Percentiles rank a stretch among this genome's conserved stretches.
These are phyloP conservation scores for Leccinum barrowsii DNA, from an alignment of 768 basidiomycete genomes.

Conservation along the genomic window DNA sequence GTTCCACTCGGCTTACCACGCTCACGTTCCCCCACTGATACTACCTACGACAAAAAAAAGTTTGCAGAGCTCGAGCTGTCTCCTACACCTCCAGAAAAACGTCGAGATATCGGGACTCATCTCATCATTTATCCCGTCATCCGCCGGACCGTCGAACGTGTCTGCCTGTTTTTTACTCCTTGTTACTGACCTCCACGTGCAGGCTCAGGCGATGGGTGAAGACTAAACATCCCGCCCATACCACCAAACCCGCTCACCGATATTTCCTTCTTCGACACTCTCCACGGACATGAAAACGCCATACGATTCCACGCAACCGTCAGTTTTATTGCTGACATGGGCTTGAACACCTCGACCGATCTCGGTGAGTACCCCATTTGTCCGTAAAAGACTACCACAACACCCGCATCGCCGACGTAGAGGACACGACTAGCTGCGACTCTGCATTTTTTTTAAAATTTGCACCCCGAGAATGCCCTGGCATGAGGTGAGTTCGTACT, in stretches of 20 bases:
- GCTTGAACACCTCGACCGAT: too few species aligned
- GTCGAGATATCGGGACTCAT: conserved; percentile 96
- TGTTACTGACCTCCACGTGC: conserved; percentile 10
- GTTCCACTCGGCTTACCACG: background rate
- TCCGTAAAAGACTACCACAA: conserved; percentile 93
- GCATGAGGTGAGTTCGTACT: conserved; percentile 72
- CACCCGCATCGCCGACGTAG: conserved; percentile 80
- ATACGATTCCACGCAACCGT: too few species aligned
- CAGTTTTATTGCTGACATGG: too few species aligned
- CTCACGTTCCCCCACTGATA: background rate
- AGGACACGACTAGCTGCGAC: conserved; percentile 72
- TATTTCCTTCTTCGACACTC: conserved; percentile 85
- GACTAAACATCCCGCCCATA: conserved; percentile 72
- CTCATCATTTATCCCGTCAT: conserved; percentile 89
- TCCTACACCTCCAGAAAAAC: conserved; percentile 95
- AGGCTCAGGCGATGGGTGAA: conserved; percentile 45
- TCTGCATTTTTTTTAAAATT: conserved; percentile 57
- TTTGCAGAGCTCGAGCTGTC: conserved; percentile 96
- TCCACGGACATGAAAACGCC: conserved; percentile 67
- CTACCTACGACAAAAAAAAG: conserved; percentile 58
- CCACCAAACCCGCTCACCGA: conserved; percentile 69
- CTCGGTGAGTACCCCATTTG: too few species aligned
- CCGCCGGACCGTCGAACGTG: conserved; percentile 80
- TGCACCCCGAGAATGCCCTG: conserved; percentile 75
- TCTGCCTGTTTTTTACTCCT: conserved; percentile 10